phyloP scores from a whole-genome alignment of 2,329 filamentous ascomycete species.

The Exophiala sp. region DNA sequence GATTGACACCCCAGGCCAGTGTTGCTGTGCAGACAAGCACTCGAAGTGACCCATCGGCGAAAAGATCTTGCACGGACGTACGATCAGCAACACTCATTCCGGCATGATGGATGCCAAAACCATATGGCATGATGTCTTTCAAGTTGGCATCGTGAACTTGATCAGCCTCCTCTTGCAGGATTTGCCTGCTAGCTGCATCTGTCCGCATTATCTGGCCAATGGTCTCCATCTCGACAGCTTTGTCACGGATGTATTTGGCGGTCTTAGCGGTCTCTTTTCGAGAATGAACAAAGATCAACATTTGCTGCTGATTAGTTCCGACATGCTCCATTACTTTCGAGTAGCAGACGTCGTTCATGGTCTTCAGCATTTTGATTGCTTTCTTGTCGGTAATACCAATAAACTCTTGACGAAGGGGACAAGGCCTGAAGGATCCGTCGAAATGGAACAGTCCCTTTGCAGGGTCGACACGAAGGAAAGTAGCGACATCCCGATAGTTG shows the following conservation, averaged over 20 bases:
- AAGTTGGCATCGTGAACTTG: constrained; percentile 80
- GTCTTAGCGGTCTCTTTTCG: constrained; percentile 98
- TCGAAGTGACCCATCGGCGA: constrained; percentile 84
- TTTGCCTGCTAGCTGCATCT: constrained; percentile 86
- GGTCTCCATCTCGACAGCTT: constrained; percentile 93
- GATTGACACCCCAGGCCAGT: constrained; percentile 97
- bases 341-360: constrained; percentile 99
- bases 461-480: constrained; percentile 85
- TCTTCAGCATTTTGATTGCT: constrained; percentile 97
- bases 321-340: constrained; percentile 97
- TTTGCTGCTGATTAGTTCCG: constrained; percentile 87
- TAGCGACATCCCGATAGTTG: constrained; percentile 94
- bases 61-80: constrained; percentile 91
- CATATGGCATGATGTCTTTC: constrained; percentile 92
- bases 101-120: constrained; percentile 97
- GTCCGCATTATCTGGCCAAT: constrained; percentile 93
- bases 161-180: constrained; percentile 78
- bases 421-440: constrained; percentile 88
- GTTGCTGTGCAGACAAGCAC: constrained; percentile 97
- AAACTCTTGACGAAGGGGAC: constrained; percentile 93
- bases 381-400: constrained; percentile 97
- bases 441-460: constrained; percentile 91
- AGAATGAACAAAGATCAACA: constrained; percentile 98
- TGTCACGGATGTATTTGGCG: constrained; percentile 91
- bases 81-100: constrained; percentile 96